Conservation (phyloP, 148 eudicot species). For the Suaeda aralocaspica region DNA sequence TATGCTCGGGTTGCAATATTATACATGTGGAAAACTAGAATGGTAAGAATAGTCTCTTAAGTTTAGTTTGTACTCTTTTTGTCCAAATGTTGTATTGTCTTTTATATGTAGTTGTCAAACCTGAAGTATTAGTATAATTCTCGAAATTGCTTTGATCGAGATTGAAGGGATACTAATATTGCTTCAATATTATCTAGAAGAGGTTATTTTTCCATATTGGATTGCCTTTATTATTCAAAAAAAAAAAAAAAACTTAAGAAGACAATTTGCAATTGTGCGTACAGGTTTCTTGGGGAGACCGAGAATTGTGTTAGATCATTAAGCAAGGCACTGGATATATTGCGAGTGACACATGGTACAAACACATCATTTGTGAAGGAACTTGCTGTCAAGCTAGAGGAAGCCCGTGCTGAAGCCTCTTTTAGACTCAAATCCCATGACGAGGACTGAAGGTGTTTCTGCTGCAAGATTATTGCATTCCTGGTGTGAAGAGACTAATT, state of each 20-base stretch:
- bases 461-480: background rate
- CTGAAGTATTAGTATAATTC: too few species aligned
- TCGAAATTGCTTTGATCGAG: background rate
- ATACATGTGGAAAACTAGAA: constrained; percentile 85
- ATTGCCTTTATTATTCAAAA: background rate
- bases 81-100: background rate
- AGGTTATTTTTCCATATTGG: background rate
- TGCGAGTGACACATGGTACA: constrained; percentile 75
- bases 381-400: constrained; percentile 60
- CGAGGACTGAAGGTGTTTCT: constrained; percentile 22
- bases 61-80: background rate
- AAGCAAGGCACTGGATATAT: constrained; percentile 59
- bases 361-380: constrained; percentile 67
- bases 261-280: constrained; percentile 16
- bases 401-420: constrained; percentile 85
- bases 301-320: constrained; percentile 56
- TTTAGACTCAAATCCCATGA: constrained; percentile 38
- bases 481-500: background rate
- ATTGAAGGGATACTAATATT: background rate
- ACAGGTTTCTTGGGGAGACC: constrained; percentile 81
- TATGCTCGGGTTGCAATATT: constrained; percentile 84
- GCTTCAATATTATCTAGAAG: background rate
- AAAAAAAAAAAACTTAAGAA: background rate
- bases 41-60: constrained; percentile 45
- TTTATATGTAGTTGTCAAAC: background rate